A percentile compares a stretch with the other conserved stretches of the same genome.
phyloP scores from a whole-genome alignment of 192 early-diverging fungal genomes.

The Coemansia sp. region DNA sequence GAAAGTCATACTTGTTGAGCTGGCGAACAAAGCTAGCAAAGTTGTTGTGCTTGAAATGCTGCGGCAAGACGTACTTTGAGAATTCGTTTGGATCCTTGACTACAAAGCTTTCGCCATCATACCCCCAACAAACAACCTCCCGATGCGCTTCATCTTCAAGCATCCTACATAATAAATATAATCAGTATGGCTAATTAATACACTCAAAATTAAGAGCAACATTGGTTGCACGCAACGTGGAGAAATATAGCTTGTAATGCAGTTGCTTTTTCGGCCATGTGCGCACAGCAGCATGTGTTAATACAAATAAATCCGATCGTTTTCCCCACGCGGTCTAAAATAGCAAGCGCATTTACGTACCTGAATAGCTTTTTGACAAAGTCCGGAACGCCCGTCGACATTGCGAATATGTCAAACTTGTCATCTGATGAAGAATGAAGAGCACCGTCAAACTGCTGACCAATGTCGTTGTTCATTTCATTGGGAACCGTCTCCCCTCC shows the following conservation, averaged over 20 bases:
- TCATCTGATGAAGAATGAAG: conserved; percentile 38
- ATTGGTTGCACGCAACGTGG: background rate
- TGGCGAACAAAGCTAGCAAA: conserved; percentile 89
- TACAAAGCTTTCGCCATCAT: conserved; percentile 80
- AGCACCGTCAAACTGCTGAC: conserved; percentile 33
- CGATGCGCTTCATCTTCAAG: conserved; percentile 53
- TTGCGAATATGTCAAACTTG: conserved; percentile 52
- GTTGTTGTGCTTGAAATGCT: conserved; percentile 91
- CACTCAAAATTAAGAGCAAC: background rate
- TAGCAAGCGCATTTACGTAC: conserved; percentile 14
- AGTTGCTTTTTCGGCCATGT: background rate
- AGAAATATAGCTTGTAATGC: background rate
- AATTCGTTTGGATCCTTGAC: conserved; percentile 85
- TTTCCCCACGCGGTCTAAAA: background rate
- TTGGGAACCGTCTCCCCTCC: conserved; percentile 4
- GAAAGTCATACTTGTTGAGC: conserved; percentile 85
- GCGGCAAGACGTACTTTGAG: conserved; percentile 72
- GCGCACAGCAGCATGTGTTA: too few species aligned
- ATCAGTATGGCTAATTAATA: background rate
- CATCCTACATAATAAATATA: conserved; percentile 34
- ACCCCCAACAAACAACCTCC: conserved; percentile 69
- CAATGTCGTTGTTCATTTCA: conserved; percentile 42
- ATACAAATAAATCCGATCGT: background rate
- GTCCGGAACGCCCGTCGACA: conserved; percentile 55
- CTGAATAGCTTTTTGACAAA: conserved; percentile 57